These are phyloP conservation scores for Colletotrichum echinochloae DNA, from an alignment of 2,329 filamentous ascomycete species.

Conservation along the genomic window DNA sequence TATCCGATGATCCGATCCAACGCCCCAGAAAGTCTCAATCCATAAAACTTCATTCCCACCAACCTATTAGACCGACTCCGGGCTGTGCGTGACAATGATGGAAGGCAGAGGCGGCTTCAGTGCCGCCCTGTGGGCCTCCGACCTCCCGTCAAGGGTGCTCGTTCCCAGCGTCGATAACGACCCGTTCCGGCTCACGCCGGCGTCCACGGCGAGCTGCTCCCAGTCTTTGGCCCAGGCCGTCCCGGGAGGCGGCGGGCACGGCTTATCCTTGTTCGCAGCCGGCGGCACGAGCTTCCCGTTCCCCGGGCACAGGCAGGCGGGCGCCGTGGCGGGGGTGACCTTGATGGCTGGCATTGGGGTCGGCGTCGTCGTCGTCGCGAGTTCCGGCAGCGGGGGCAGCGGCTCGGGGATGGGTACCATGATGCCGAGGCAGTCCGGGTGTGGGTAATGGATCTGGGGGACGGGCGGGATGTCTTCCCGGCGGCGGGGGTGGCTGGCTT, in stretches of 20 bases:
- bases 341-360: slow-evolving; percentile 9
- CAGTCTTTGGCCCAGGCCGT: slow-evolving; percentile 41
- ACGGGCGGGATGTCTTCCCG: slow-evolving; percentile 15
- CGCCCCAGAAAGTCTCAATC: background rate
- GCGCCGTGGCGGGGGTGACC: slow-evolving; percentile 22
- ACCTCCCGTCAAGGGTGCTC: slow-evolving; percentile 15
- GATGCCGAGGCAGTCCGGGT: slow-evolving; percentile 38
- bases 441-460: slow-evolving; percentile 26
- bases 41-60: background rate
- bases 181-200: slow-evolving; percentile 35
- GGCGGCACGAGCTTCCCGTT: slow-evolving; percentile 25
- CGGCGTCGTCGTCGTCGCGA: slow-evolving; percentile 21
- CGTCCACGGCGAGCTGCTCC: slow-evolving; percentile 40
- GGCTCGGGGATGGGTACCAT: slow-evolving; percentile 37
- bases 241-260: slow-evolving; percentile 38
- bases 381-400: slow-evolving; percentile 31
- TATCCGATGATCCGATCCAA: background rate
- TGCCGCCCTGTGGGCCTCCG: background rate
- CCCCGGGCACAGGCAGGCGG: slow-evolving; percentile 37
- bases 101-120: slow-evolving; percentile 36
- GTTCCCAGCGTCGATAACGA: slow-evolving; percentile 29
- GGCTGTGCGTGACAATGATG: slow-evolving; percentile 38
- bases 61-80: slow-evolving; percentile 13
- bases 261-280: slow-evolving; percentile 17
- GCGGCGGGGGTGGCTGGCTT: slow-evolving; percentile 26